Percentiles rank a stretch among this genome's conserved stretches.
These are phyloP conservation scores for Blumeria hordei DNA, from an alignment of 2,329 filamentous ascomycete genomes.

Conservation along the genomic window DNA sequence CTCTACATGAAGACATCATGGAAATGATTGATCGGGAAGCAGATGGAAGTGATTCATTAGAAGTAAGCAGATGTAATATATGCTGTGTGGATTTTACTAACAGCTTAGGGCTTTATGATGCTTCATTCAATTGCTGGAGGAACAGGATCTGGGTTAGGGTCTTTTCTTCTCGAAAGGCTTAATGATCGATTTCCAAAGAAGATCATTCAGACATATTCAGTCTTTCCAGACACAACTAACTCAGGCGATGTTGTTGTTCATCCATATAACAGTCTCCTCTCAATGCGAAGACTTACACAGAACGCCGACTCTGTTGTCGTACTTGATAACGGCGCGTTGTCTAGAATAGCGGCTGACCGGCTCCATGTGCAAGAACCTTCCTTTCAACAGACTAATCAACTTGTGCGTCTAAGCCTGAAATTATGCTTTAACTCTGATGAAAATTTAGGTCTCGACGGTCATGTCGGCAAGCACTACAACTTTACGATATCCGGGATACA, in stretches of 20 bases:
- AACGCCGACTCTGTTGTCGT: slow-evolving; percentile 97
- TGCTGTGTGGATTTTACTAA: slow-evolving; percentile 8
- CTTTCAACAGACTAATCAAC: slow-evolving; percentile 91
- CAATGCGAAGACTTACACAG: slow-evolving; percentile 74
- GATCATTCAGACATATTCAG: slow-evolving; percentile 95
- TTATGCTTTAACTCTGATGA: background rate
- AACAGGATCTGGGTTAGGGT: slow-evolving; percentile 86
- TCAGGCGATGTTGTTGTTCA: slow-evolving; percentile 84
- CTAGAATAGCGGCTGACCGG: slow-evolving; percentile 79
- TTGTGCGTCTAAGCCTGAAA: slow-evolving; percentile 24
- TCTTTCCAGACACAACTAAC: slow-evolving; percentile 84
- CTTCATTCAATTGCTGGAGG: slow-evolving; percentile 94
- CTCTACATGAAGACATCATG: slow-evolving; percentile 87
- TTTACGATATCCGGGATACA: slow-evolving; percentile 89
- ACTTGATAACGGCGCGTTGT: slow-evolving; percentile 82
- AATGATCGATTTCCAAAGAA: slow-evolving; percentile 98
- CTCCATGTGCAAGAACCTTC: slow-evolving; percentile 88
- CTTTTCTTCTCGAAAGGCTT: slow-evolving; percentile 78
- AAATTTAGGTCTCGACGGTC: slow-evolving; percentile 61
- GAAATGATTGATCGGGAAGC: slow-evolving; percentile 99
- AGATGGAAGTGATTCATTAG: slow-evolving; percentile 88
- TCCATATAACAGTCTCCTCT: slow-evolving; percentile 88
- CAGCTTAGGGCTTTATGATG: slow-evolving; percentile 71
- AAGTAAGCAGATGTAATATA: slow-evolving; percentile 26
- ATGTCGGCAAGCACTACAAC: slow-evolving; percentile 98